Base-by-base conservation (phyloP, 495 filamentous ascomycete species). In the Massariosphaeria phaeospora region DNA sequence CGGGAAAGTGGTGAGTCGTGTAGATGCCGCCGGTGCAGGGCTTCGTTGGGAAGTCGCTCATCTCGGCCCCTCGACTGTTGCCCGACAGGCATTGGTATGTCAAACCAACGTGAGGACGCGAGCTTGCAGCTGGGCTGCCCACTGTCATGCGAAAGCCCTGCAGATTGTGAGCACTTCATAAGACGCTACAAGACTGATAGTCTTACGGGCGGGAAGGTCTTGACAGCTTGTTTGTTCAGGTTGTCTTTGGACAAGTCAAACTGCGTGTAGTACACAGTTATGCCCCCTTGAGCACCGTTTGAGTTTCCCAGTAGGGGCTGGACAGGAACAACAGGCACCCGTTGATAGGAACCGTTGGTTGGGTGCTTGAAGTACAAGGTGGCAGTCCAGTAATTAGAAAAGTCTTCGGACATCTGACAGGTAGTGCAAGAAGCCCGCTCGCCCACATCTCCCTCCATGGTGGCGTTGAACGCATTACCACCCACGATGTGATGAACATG, bases 101-200 rank as follows among this genome's bases (percentile, higher is more conserved):
- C 15, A 79, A 69, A 34, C 76, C 76, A 48, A 62, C 64, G 11
- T 74, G 56, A 2, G 63, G 57, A 3, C 58, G 36, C 17, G 49
- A 51, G 40, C 36, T 63, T 10, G 64, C 67, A 42, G 70, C 65
- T 42, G 75, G 72, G 63, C 56, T 72, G 61, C 76, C 75, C 34
- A 79, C 73, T 1, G 72, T 73, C 76, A 79, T 79, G 46, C 76
- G 75, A 73, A 79, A 79, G 33, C 76, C 75, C 75, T 78, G 26
- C 26, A 47, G 12, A 57, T n/a, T 21, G 12, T 35, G n/a, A 29
- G 30, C 1, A 39, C 47, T n/a, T 20, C 9, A 21, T 31, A 15
- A 3, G 23, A 25, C 15, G 18, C 8, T n/a, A 46, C 18, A 24
- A 23, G 29, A 21, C 30, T 10, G 20, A 29, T 52, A 6, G 30